Conservation (phyloP, 179 eudicot genomes). For the Actinidia arguta region DNA sequence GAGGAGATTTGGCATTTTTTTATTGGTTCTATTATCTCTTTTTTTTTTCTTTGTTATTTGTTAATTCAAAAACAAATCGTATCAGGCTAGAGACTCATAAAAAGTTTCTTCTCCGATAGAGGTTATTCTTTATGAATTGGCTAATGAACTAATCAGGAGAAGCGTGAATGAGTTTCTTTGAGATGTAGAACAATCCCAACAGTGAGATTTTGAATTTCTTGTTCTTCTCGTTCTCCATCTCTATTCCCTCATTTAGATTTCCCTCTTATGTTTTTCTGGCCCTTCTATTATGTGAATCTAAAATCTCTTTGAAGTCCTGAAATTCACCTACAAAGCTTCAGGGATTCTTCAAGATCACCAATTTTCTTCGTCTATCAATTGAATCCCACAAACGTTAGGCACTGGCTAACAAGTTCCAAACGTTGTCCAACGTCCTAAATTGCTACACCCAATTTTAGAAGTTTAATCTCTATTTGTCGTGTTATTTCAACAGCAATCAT, state of each 20-base stretch:
- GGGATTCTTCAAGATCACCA: background rate
- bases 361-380: background rate
- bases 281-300: background rate
- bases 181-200: background rate
- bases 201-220: background rate
- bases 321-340: background rate
- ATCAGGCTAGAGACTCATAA: no score
- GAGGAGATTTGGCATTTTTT: no score
- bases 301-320: background rate
- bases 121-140: no score
- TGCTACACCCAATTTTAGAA: background rate
- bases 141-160: no score
- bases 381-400: background rate
- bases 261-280: background rate
- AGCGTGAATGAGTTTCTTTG: background rate
- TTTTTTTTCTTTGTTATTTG: no score
- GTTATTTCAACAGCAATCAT: no score
- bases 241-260: background rate
- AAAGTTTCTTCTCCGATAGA: no score
- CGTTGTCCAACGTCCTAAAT: background rate
- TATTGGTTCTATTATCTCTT: no score
- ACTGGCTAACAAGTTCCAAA: background rate
- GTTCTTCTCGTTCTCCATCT: background rate
- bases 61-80: no score
- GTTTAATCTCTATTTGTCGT: no score